These are phyloP conservation scores for Glutinoglossum americanum DNA, from an alignment of 495 filamentous ascomycete species.

Conservation along the genomic window DNA sequence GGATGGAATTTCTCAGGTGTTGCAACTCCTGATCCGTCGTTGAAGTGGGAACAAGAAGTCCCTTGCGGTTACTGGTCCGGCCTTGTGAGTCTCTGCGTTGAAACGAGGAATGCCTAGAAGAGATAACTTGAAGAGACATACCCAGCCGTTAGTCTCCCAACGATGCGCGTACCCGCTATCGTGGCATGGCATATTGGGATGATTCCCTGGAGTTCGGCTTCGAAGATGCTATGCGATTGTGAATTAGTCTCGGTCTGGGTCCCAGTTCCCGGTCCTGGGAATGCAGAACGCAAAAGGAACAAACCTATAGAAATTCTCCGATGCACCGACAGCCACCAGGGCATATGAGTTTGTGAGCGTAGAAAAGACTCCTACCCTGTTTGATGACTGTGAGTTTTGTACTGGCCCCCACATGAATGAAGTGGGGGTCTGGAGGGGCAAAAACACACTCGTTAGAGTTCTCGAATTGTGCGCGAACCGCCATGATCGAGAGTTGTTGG, in stretches of 20 bases:
- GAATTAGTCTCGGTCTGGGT: not conserved
- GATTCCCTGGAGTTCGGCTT: slow-evolving; percentile 89
- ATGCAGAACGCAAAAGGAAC: not conserved
- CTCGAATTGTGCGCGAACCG: slow-evolving; percentile 43
- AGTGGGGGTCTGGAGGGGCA: slow-evolving; percentile 12
- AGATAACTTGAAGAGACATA: slow-evolving; percentile 22
- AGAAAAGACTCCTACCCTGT: slow-evolving; percentile 85
- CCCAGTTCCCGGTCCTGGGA: not conserved
- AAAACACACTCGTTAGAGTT: slow-evolving; percentile 84
- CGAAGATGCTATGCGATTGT: slow-evolving; percentile 43
- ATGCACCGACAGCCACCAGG: slow-evolving; percentile 78
- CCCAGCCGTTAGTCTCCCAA: slow-evolving; percentile 88
- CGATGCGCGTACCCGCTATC: slow-evolving; percentile 90
- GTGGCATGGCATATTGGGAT: slow-evolving; percentile 94
- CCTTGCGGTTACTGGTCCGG: slow-evolving; percentile 60
- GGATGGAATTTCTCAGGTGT: slow-evolving; percentile 83
- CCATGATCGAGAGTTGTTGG: not conserved
- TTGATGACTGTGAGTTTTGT: not conserved
- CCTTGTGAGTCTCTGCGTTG: not conserved
- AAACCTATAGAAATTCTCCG: slow-evolving; percentile 92
- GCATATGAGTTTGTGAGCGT: slow-evolving; percentile 93
- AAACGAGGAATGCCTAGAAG: not conserved
- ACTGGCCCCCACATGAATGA: not conserved
- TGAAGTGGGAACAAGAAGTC: slow-evolving; percentile 82
- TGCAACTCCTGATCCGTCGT: slow-evolving; percentile 97